Evolutionary conservation across 164 flowering plant genomes (phyloP).

Genomic region (Magnolia officinalis): DNA sequence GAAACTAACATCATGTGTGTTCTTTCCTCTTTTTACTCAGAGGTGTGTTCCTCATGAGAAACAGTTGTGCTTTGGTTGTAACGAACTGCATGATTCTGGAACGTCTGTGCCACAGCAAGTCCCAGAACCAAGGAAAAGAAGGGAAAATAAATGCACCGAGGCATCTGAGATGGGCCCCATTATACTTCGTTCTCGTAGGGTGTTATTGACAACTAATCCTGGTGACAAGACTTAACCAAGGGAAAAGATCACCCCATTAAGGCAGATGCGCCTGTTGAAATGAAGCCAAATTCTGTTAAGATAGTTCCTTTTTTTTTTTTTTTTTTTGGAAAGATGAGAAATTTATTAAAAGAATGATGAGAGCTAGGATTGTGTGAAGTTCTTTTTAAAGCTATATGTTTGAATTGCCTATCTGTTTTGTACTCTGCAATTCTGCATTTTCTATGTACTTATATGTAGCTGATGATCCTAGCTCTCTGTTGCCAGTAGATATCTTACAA

Average conservation of each 20-base stretch:
- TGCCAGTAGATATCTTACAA: too few relatives aligned
- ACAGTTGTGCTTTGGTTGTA: background rate
- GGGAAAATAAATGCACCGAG: background rate
- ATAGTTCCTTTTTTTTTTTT: background rate
- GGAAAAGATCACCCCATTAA: background rate
- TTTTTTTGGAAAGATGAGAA: too few relatives aligned
- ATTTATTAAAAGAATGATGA: too few relatives aligned
- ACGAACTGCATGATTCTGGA: background rate
- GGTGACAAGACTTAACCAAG: background rate
- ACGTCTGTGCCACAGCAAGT: background rate
- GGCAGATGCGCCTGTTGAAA: constrained; percentile 2
- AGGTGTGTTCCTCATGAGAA: background rate
- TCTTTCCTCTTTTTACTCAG: background rate
- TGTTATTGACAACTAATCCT: background rate
- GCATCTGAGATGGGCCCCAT: background rate
- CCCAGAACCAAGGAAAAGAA: constrained; percentile 7
- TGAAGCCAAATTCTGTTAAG: background rate
- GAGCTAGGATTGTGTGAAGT: too few relatives aligned
- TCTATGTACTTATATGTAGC: too few relatives aligned
- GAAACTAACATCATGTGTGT: background rate
- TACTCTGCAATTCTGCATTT: too few relatives aligned
- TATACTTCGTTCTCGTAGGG: constrained; percentile 3
- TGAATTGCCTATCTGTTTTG: too few relatives aligned
- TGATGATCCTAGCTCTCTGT: too few relatives aligned
- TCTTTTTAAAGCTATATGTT: too few relatives aligned